Base-by-base conservation (phyloP, 768 basidiomycete genomes). In the Lactarius hatsudake region DNA sequence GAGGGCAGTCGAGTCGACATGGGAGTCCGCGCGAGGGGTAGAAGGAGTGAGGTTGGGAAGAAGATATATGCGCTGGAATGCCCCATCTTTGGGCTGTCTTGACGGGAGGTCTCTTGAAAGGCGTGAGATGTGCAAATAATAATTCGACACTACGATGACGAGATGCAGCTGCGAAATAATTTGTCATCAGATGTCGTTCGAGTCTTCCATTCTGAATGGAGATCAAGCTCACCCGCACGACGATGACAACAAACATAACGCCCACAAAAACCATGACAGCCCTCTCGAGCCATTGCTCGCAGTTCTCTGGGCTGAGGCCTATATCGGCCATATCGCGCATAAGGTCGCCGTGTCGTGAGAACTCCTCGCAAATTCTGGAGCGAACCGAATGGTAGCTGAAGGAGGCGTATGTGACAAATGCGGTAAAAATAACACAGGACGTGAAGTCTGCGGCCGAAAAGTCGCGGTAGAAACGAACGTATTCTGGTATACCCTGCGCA, bases 391-490 rank as follows among this genome's bases (percentile, higher is more conserved):
- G 74, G 62, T 81, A 76, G 59, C 80, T 82, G 75, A 88, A 87
- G 2, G 87, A 82, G 9, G 81, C 82, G 73, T 88, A 89, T 8
- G 84, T 83, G 60, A 83, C 82, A 40, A 86, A 63, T 18, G 82
- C 73, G 13, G 88, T 83, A 51, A 84, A 82, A 63, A 90, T 78
- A 7, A 86, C 81, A 75, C 85, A 85, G 76, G 90, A 89, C 4
- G 83, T 82, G 73, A 93, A 87, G 77, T 93, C 90, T 61, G 88
- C 91, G 69, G 91, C 86, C 64, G 90, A 86, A 70, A 88, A 92
- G 79, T 91, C 90, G 68, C 91, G 86, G 78, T 91, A 93, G 71
- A 93, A 86, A 63, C 89, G 88, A 60, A 93, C 85, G 69, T 86
- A 84, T 0, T 85, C 78, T 5, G 87, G 80, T 68, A 84, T 84